phyloP scores from a whole-genome alignment of 2,329 filamentous ascomycete genomes.

The Thelonectria rubi region DNA sequence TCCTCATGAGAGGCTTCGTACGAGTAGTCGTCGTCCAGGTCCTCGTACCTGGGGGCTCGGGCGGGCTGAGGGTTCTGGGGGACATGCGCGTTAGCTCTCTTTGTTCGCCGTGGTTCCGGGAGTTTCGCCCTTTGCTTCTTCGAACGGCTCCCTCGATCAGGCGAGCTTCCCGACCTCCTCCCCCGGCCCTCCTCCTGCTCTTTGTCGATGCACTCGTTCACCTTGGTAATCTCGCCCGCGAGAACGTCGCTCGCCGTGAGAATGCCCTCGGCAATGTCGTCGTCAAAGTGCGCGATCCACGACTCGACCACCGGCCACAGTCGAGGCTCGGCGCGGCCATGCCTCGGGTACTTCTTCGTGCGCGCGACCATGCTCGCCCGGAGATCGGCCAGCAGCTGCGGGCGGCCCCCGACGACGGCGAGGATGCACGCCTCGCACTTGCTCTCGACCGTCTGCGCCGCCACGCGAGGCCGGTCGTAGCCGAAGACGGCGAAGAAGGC shows the following conservation, averaged over 20 bases:
- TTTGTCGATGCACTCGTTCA: conserved; percentile 12
- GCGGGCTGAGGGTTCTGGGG: no score
- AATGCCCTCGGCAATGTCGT: conserved; percentile 19
- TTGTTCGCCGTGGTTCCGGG: no score
- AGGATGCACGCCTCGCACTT: conserved; percentile 64
- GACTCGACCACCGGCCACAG: conserved; percentile 53
- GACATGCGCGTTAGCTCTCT: no score
- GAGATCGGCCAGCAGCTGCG: conserved; percentile 55
- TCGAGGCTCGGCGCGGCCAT: conserved; percentile 42
- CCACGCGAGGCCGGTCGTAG: conserved; percentile 38
- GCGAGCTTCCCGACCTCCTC: no score
- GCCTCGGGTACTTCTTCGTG: conserved; percentile 28
- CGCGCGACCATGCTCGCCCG: conserved; percentile 55
- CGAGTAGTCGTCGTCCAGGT: no score
- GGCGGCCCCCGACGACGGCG: conserved; percentile 56
- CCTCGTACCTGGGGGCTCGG: no score
- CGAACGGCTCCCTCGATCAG: no score
- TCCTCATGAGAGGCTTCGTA: no score
- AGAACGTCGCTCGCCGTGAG: conserved; percentile 26
- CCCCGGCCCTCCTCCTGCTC: no score
- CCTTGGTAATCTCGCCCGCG: conserved; percentile 16
- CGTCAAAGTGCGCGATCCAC: conserved; percentile 52
- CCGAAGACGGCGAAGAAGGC: conserved; percentile 50
- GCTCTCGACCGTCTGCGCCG: conserved; percentile 42
- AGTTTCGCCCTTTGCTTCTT: no score